Conservation (phyloP, 2,329 filamentous ascomycete species). For the Penicillium psychrosexuale region DNA sequence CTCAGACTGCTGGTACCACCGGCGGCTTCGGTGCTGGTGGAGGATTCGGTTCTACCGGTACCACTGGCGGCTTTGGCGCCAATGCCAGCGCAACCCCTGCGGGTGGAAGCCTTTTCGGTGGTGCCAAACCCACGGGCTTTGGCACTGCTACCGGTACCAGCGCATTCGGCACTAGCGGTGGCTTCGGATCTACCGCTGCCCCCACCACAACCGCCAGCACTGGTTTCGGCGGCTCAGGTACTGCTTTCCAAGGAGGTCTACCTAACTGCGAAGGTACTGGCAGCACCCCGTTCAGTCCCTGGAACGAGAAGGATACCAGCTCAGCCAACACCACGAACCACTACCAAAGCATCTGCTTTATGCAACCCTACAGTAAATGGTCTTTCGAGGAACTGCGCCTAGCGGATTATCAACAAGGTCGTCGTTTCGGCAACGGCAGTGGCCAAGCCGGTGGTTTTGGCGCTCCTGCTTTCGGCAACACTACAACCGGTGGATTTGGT, state of each 20-base stretch:
- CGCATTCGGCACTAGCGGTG: conserved; percentile 28
- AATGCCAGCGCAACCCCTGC: conserved; percentile 22
- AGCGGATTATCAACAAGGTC: conserved; percentile 83
- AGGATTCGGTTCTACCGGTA: conserved; percentile 28
- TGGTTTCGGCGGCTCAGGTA: conserved; percentile 41
- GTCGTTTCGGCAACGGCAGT: conserved; percentile 76
- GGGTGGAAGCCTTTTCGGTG: conserved; percentile 42
- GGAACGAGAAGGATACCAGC: conserved; percentile 45
- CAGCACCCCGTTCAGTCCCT: conserved; percentile 45
- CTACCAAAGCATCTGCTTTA: conserved; percentile 50
- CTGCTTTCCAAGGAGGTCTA: conserved; percentile 41
- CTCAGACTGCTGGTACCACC: conserved; percentile 22
- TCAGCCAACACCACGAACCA: conserved; percentile 40
- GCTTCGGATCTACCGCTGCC: conserved; percentile 26
- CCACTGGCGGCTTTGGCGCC: conserved; percentile 27
- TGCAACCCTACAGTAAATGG: conserved; percentile 67
- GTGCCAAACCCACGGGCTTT: conserved; percentile 23
- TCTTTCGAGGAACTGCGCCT: conserved; percentile 79
- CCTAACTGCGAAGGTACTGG: conserved; percentile 47
- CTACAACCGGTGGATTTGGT: conserved; percentile 41
- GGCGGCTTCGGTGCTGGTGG: conserved; percentile 30
- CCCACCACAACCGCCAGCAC: conserved; percentile 15
- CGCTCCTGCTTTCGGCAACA: conserved; percentile 55
- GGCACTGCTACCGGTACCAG: conserved; percentile 19
- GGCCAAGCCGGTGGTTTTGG: conserved; percentile 83